phyloP scores from a whole-genome alignment of 768 basidiomycete species.

The Macrocybe gigantea region DNA sequence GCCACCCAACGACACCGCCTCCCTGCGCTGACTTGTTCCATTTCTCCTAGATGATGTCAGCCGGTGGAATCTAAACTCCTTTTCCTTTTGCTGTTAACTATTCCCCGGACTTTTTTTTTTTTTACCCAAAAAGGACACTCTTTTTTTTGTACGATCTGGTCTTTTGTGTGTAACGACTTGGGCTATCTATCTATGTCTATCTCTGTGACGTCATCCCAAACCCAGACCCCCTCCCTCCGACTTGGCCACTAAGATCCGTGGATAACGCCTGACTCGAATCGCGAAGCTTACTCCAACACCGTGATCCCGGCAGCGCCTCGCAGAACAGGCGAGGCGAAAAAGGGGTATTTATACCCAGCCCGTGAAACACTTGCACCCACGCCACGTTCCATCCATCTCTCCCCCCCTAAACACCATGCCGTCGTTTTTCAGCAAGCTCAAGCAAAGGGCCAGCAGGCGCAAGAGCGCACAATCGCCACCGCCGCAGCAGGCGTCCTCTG shows the following conservation, averaged over 20 bases:
- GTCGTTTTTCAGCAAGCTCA: conserved; percentile 19
- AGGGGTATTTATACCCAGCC: not conserved
- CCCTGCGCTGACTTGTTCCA: not conserved
- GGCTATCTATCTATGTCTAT: no score
- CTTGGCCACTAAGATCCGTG: no score
- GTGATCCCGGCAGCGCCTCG: not conserved
- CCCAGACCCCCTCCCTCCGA: no score
- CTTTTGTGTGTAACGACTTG: no score
- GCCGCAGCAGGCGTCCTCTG: conserved; percentile 1
- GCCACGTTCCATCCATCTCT: conserved; percentile 4
- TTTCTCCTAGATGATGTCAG: not conserved
- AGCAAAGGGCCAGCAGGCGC: conserved; percentile 13
- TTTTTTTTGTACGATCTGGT: no score
- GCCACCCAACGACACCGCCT: conserved; percentile 21
- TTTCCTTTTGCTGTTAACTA: not conserved
- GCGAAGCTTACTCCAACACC: no score
- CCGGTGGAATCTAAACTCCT: not conserved
- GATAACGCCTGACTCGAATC: no score
- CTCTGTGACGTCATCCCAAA: no score
- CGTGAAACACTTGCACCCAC: not conserved
- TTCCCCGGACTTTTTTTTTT: not conserved
- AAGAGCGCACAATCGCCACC: conserved; percentile 5
- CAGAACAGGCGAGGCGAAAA: not conserved
- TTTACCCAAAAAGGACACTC: not conserved
- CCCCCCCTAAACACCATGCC: conserved; percentile 13